Evolutionary conservation across 2,329 filamentous ascomycete species (phyloP).

Genomic region (Aspergillus phoenicis): DNA sequence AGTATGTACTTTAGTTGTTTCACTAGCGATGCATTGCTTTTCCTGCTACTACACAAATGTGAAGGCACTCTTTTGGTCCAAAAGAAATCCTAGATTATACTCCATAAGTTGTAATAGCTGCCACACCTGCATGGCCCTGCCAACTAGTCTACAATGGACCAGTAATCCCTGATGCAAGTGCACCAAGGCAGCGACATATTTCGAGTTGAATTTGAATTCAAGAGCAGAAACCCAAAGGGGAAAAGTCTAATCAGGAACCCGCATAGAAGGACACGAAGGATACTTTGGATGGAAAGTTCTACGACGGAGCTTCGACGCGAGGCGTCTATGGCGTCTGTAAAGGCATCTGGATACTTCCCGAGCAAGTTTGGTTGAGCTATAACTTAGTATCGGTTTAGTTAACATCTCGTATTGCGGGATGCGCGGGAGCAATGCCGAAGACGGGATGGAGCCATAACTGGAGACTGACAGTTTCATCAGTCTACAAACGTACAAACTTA

Average conservation of each 20-base stretch:
- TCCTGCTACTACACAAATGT: background rate
- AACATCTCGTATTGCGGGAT: background rate
- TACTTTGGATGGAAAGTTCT: slow-evolving; percentile 6
- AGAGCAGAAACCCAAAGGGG: background rate
- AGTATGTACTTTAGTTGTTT: too few species aligned
- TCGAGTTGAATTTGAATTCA: too few species aligned
- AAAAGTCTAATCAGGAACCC: background rate
- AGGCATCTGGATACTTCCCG: too few species aligned
- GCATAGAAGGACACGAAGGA: background rate
- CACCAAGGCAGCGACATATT: background rate
- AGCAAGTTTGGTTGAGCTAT: too few species aligned
- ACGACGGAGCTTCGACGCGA: background rate
- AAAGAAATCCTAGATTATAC: too few species aligned
- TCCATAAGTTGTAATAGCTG: background rate
- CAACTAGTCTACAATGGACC: too few species aligned
- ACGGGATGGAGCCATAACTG: too few species aligned
- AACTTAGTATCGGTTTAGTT: background rate
- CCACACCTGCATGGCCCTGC: background rate
- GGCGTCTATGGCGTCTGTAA: background rate
- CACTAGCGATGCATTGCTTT: background rate
- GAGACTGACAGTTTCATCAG: too few species aligned
- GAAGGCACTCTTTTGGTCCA: too few species aligned
- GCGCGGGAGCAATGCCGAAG: background rate
- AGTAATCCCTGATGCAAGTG: background rate
- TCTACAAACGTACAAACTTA: too few species aligned